A percentile compares a stretch with the other conserved stretches of the same genome.
phyloP scores from a whole-genome alignment of 2,329 filamentous ascomycete genomes.

The Rhinocladiella similis region DNA sequence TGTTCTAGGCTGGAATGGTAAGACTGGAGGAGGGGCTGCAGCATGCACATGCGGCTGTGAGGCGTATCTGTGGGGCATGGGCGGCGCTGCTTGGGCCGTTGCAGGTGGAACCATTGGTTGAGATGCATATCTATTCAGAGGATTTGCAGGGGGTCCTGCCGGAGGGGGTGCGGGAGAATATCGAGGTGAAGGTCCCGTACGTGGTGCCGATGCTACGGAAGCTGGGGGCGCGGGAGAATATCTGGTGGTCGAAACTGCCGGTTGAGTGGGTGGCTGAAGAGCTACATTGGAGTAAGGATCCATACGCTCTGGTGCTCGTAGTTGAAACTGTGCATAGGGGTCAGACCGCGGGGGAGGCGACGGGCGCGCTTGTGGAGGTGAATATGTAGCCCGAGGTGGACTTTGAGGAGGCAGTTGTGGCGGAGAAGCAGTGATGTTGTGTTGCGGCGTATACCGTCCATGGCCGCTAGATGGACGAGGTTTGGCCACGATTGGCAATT shows the following conservation, averaged over 20 bases:
- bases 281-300: conserved; percentile 35
- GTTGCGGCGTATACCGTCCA: conserved; percentile 43
- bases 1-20: conserved; percentile 62
- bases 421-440: conserved; percentile 27
- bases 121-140: conserved; percentile 28
- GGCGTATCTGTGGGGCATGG: conserved; percentile 39
- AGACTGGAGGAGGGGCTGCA: conserved; percentile 31
- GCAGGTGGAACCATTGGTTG: conserved; percentile 21
- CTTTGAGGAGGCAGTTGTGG: conserved; percentile 28
- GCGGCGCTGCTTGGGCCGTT: conserved; percentile 30
- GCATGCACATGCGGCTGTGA: conserved; percentile 39
- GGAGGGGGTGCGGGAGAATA: conserved; percentile 49
- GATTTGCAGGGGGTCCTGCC: conserved; percentile 8
- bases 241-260: conserved; percentile 40
- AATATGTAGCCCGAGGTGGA: conserved; percentile 27
- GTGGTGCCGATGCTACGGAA: conserved; percentile 28
- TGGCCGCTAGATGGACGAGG: conserved; percentile 55
- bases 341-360: conserved; percentile 30
- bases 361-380: conserved; percentile 33
- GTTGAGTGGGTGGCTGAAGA: conserved; percentile 33
- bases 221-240: conserved; percentile 48
- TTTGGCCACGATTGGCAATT: conserved; percentile 65
- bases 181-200: conserved; percentile 41
- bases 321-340: conserved; percentile 32
- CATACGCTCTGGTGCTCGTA: conserved; percentile 35